A percentile compares a stretch with the other conserved stretches of the same genome.
Conservation (phyloP, 352 stramenopile genomes). For the Pythium angustatum region DNA sequence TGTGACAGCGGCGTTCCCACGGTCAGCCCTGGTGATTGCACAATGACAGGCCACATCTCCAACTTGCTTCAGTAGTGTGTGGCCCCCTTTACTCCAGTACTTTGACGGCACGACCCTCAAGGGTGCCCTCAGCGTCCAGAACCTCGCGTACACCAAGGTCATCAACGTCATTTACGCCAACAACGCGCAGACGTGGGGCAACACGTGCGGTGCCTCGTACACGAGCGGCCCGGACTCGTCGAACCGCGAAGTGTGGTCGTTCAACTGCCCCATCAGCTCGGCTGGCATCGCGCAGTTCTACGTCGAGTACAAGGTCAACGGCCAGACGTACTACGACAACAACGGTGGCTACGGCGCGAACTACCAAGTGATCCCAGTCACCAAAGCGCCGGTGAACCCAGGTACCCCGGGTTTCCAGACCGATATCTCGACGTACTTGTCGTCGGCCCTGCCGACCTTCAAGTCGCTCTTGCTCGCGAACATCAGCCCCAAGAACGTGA, state of each 20-base stretch:
- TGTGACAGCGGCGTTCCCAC: too few species aligned
- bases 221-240: conserved; percentile 22
- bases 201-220: conserved; percentile 25
- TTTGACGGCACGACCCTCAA: conserved; percentile 3
- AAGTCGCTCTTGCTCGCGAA: conserved; percentile 29
- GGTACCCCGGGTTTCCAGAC: conserved; percentile 22
- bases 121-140: not conserved
- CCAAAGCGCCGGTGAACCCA: not conserved
- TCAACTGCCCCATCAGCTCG: conserved; percentile 25
- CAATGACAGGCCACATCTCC: too few species aligned
- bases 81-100: too few species aligned
- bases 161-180: conserved; percentile 28
- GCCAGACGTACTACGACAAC: conserved; percentile 32
- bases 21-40: too few species aligned
- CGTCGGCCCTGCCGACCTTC: conserved; percentile 9
- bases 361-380: conserved; percentile 19
- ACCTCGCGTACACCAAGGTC: conserved; percentile 16
- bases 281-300: conserved; percentile 31
- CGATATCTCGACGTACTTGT: conserved; percentile 21
- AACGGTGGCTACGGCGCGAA: conserved; percentile 23
- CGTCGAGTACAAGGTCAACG: conserved; percentile 32
- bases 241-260: conserved; percentile 27
- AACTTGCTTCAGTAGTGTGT: too few species aligned
- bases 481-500: conserved; percentile 26
- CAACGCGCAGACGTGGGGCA: conserved; percentile 29